phyloP scores from a whole-genome alignment of 805 yeast genomes.

The Pichia gijzeniarum region DNA sequence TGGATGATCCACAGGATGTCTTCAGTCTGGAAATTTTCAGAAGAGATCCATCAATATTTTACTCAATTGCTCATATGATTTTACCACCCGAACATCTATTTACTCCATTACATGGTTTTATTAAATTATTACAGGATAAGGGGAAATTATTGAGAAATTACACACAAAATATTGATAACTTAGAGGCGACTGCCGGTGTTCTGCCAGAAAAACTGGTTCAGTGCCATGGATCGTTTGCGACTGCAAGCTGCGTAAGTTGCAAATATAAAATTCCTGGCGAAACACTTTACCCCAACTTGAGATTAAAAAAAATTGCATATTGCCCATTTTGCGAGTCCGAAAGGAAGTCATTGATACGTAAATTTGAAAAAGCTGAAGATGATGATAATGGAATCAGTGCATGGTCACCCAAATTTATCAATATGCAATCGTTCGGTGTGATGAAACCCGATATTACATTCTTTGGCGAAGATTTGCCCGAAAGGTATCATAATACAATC shows the following conservation, averaged over 20 bases:
- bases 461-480: constrained; percentile 81
- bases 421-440: constrained; percentile 60
- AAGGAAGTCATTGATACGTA: constrained; percentile 28
- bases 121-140: constrained; percentile 64
- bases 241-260: constrained; percentile 80
- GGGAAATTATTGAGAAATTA: constrained; percentile 76
- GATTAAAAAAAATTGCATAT: constrained; percentile 53
- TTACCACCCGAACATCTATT: constrained; percentile 63
- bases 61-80: constrained; percentile 79
- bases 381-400: constrained; percentile 15
- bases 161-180: constrained; percentile 86
- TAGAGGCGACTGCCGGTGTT: constrained; percentile 79
- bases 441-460: constrained; percentile 91
- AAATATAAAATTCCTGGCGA: constrained; percentile 60
- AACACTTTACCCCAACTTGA: constrained; percentile 52
- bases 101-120: constrained; percentile 79
- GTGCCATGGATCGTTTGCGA: constrained; percentile 90
- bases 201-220: constrained; percentile 62
- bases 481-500: constrained; percentile 53
- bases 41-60: constrained; percentile 73
- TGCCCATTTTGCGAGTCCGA: constrained; percentile 61
- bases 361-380: constrained; percentile 28
- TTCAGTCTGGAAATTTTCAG: constrained; percentile 68
- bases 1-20: constrained; percentile 86
- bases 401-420: constrained; percentile 24